These are phyloP conservation scores for Turritis glabra DNA, from an alignment of 345 rosid genomes.

Conservation along the genomic window DNA sequence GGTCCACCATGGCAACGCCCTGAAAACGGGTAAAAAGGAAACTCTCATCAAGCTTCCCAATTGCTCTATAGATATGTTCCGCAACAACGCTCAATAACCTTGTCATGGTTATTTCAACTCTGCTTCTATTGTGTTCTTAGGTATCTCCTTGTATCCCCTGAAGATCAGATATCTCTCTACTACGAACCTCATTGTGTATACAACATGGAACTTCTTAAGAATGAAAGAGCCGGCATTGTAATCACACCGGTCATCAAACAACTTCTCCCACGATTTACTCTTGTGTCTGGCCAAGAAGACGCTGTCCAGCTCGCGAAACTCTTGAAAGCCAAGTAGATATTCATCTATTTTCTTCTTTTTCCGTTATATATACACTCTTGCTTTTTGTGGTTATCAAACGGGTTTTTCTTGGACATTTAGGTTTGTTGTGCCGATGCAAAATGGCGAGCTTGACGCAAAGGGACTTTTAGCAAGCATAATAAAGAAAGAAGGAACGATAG, in stretches of 20 bases:
- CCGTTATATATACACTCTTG: neutral
- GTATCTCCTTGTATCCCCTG: conserved; percentile 60
- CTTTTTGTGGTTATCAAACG: neutral
- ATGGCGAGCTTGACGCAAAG: conserved; percentile 85
- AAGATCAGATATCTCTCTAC: conserved; percentile 66
- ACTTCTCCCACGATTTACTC: conserved; percentile 83
- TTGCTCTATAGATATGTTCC: neutral
- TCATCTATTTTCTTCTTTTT: neutral
- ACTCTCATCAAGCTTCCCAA: neutral
- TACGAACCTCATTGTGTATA: conserved; percentile 91
- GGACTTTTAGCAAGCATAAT: conserved; percentile 68
- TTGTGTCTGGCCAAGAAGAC: conserved; percentile 97
- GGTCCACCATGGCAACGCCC: conserved; percentile 99
- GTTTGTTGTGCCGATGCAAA: conserved; percentile 81
- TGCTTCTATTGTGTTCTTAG: conserved; percentile 34
- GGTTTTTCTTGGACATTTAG: conserved; percentile 38
- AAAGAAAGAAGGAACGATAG: conserved; percentile 68
- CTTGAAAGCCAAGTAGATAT: conserved; percentile 67
- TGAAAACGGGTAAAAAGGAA: conserved; percentile 70
- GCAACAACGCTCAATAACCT: neutral
- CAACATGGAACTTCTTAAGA: conserved; percentile 53
- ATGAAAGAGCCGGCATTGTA: conserved; percentile 74
- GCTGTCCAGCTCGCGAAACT: conserved; percentile 83
- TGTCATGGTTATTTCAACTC: neutral
- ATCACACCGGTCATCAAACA: conserved; percentile 91